Conservation (phyloP, 768 basidiomycete genomes). For the Podaxis sp. region DNA sequence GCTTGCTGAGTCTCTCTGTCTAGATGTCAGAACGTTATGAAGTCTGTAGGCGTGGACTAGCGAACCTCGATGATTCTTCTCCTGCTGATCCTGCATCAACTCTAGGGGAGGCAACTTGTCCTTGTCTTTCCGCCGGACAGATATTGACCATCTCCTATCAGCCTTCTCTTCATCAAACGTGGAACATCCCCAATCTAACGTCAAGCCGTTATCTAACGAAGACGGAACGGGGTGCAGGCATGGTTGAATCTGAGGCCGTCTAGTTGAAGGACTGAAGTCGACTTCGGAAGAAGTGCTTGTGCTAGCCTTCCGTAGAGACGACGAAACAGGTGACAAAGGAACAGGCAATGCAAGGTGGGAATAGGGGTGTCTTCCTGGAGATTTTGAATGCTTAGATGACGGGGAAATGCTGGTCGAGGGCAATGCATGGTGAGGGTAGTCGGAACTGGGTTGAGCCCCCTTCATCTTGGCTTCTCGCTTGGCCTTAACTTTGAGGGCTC, state of each 20-base stretch:
- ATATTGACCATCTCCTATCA: conserved; percentile 63
- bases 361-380: conserved; percentile 21
- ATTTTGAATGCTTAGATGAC: conserved; percentile 22
- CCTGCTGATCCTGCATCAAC: conserved; percentile 56
- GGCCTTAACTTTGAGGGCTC: conserved; percentile 70
- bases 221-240: conserved; percentile 61
- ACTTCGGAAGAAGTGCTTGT: conserved; percentile 44
- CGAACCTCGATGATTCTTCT: conserved; percentile 55
- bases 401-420: conserved; percentile 12
- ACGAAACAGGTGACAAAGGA: conserved; percentile 24
- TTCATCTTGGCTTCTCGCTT: conserved; percentile 66
- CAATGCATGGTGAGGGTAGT: conserved; percentile 14
- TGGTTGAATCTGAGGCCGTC: conserved; percentile 28
- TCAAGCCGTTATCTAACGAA: conserved; percentile 66
- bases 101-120: conserved; percentile 41
- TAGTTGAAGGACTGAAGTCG: conserved; percentile 69
- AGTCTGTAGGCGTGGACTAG: neutral
- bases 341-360: conserved; percentile 25
- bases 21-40: conserved; percentile 2
- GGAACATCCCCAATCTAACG: conserved; percentile 72
- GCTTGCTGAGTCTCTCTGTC: conserved; percentile 56
- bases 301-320: conserved; percentile 25
- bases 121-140: conserved; percentile 60
- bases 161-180: conserved; percentile 49
- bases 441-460: conserved; percentile 20